Evolutionary conservation across 2,329 filamentous ascomycete genomes (phyloP).

Genomic region (Gaeumannomyces sp.): DNA sequence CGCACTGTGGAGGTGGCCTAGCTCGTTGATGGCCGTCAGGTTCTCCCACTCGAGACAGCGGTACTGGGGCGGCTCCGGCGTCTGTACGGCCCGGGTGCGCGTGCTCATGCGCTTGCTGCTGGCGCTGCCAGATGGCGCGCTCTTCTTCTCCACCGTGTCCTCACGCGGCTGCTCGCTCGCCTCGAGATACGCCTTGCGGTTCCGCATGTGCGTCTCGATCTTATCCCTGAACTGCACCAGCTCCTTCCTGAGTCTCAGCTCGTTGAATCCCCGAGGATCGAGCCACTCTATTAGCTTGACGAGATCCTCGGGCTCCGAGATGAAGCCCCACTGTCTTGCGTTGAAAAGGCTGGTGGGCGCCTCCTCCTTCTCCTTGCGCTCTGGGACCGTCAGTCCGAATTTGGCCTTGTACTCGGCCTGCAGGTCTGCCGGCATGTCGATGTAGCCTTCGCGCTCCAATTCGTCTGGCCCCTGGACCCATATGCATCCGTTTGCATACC

Average conservation of each 20-base stretch:
- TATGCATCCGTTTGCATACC: conserved; percentile 83
- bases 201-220: conserved; percentile 74
- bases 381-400: conserved; percentile 75
- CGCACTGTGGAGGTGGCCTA: conserved; percentile 52
- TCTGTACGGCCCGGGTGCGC: conserved; percentile 30
- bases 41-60: conserved; percentile 51
- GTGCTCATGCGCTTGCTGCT: conserved; percentile 37
- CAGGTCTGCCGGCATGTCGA: conserved; percentile 66
- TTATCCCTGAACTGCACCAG: conserved; percentile 68
- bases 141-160: conserved; percentile 17
- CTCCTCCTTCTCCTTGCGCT: conserved; percentile 83
- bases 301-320: conserved; percentile 71
- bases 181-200: conserved; percentile 66
- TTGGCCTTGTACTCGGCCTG: conserved; percentile 69
- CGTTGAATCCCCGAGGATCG: conserved; percentile 78
- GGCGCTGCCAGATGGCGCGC: conserved; percentile 8
- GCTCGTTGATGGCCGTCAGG: conserved; percentile 48
- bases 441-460: conserved; percentile 78
- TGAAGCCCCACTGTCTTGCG: conserved; percentile 85
- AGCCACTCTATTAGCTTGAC: conserved; percentile 82
- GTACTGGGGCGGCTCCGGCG: conserved; percentile 36
- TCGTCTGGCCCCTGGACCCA: conserved; percentile 96
- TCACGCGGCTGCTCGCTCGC: conserved; percentile 25
- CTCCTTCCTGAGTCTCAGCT: conserved; percentile 83
- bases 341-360: conserved; percentile 70